Percentiles rank a stretch among this genome's conserved stretches.
These are phyloP conservation scores for Fennellomyces sp. DNA, from an alignment of 371 early-diverging fungal genomes.

Conservation along the genomic window DNA sequence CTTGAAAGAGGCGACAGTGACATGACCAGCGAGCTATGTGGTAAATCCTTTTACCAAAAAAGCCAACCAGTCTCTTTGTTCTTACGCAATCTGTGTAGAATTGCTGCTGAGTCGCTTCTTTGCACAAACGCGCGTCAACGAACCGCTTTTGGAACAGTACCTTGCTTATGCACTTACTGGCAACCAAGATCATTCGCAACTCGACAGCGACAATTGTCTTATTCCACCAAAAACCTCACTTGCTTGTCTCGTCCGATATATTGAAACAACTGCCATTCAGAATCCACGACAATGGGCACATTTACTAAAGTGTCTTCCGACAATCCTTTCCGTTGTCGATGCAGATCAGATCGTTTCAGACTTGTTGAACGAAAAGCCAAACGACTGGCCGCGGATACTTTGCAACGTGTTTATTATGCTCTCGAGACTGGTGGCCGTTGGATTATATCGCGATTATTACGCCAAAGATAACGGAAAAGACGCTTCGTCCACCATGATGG, in stretches of 20 bases:
- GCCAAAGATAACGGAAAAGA: constrained; percentile 3
- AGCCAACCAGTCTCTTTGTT: background rate
- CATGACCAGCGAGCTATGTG: constrained; percentile 25
- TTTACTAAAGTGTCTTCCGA: constrained; percentile 26
- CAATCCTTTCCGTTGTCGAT: constrained; percentile 18
- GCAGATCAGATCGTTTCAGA: constrained; percentile 27
- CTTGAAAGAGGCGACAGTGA: constrained; percentile 20
- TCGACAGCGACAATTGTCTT: constrained; percentile 9
- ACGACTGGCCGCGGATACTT: constrained; percentile 30
- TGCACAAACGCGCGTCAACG: constrained; percentile 27
- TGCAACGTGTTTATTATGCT: constrained; percentile 26
- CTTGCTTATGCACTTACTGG: constrained; percentile 35
- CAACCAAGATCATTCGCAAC: constrained; percentile 1
- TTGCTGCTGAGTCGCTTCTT: constrained; percentile 39
- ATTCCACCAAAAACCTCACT: constrained; percentile 19
- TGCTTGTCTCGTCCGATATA: constrained; percentile 16
- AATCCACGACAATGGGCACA: constrained; percentile 43
- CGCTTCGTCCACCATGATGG: background rate
- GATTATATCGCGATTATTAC: constrained; percentile 25
- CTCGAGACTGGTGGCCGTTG: constrained; percentile 31
- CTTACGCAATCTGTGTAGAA: constrained; percentile 15
- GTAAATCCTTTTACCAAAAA: constrained; percentile 14
- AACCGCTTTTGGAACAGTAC: constrained; percentile 41
- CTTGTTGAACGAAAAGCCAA: constrained; percentile 13
- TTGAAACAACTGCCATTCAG: constrained; percentile 19